Evolutionary conservation across 1,139 yeast genomes (phyloP).

Genomic region (Diutina sp.): DNA sequence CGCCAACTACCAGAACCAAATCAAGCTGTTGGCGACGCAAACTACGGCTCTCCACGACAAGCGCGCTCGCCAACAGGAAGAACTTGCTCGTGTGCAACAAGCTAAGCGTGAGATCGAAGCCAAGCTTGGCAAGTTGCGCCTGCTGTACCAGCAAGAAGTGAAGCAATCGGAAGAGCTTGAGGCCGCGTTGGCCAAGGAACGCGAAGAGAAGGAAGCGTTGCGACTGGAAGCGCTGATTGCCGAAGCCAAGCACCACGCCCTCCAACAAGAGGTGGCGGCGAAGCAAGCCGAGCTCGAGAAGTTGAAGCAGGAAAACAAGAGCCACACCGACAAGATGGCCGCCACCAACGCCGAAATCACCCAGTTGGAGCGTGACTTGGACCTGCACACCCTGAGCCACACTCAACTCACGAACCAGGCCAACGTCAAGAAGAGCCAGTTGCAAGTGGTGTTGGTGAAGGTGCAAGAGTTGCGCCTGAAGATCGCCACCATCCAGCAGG

Average conservation of each 20-base stretch:
- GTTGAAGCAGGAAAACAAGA: constrained; percentile 52
- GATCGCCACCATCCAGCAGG: constrained; percentile 8
- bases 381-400: constrained; percentile 36
- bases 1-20: constrained; percentile 80
- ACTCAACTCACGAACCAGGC: constrained; percentile 50
- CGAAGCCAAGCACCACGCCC: constrained; percentile 70
- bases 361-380: constrained; percentile 44
- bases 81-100: constrained; percentile 49
- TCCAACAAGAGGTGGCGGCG: constrained; percentile 54
- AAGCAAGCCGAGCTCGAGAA: constrained; percentile 48
- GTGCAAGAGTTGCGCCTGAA: constrained; percentile 28
- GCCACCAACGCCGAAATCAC: constrained; percentile 53
- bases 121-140: constrained; percentile 52
- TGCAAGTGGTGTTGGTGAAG: constrained; percentile 47
- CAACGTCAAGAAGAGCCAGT: constrained; percentile 58
- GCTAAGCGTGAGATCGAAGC: constrained; percentile 61
- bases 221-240: constrained; percentile 66
- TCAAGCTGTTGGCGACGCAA: constrained; percentile 65
- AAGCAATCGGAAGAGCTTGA: constrained; percentile 65
- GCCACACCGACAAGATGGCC: constrained; percentile 57
- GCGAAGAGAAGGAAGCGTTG: constrained; percentile 59
- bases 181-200: constrained; percentile 40
- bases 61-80: constrained; percentile 65
- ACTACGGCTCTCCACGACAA: constrained; percentile 59
- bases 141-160: constrained; percentile 69